Evolutionary conservation across 345 rosid genomes (phyloP), one percentile per base, ranked within the genome.

Genomic region (Theobroma cacao): DNA sequence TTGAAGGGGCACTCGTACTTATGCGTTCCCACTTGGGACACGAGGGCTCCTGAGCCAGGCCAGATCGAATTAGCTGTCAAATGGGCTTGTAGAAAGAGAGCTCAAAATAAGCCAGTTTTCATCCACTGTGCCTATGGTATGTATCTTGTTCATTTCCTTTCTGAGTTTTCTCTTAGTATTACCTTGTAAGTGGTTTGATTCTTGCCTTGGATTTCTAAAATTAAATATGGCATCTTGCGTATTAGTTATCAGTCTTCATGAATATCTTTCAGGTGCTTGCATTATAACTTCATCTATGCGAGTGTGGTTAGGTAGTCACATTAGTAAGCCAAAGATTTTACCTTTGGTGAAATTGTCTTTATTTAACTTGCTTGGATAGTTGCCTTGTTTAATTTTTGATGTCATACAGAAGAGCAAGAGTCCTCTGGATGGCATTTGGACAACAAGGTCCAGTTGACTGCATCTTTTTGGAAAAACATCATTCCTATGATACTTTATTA

Each of bases 11-110:
- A 82, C 41, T 59, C 90, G 4, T 92, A 92, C 79, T 80, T 92
- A 6, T 90, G 97, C 58, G 68, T 92, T 33, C 91, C 97, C 8
- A 90, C 97, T 77, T 92, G 97, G 97, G 94, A 92, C 65, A 92
- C 94, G 2, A 85, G 94, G 81, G 70, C 97, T 1, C 97, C 97
- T 74, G 84, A 74, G 67, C 91, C 94, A 0, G 89, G 79, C 48
- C 88, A 90, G 79, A 92, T 92, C 30, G 97, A 92, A 74, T 83
- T 91, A 0, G 97, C 94, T 31, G 94, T 92, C 63, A 89, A 92
- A 82, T 92, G 94, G 97, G 94, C 90, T 68, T 81, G 84, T 48
- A 28, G 91, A 72, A 92, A 87, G 79, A 88, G 94, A 79, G 90
- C 90, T 67, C 90, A 79, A 84, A 88, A 86, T 71, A 80, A 58